Conservation (phyloP, 1,139 yeast genomes). For the Saccharomycopsis hybrid region DNA sequence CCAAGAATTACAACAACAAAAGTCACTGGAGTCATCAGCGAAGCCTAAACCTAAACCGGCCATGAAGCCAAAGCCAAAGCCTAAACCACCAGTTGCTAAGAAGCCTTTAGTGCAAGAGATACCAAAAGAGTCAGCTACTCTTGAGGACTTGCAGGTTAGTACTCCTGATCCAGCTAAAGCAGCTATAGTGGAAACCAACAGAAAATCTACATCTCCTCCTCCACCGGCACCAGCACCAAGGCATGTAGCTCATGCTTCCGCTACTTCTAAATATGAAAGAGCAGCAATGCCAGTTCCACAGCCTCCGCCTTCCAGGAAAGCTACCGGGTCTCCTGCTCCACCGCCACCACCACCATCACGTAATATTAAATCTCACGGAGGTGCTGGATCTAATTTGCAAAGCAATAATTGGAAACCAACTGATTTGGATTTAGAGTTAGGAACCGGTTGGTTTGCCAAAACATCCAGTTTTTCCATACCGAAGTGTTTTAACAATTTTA, state of each 20-base stretch:
- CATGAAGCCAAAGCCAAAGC: constrained; percentile 8
- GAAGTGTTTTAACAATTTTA: constrained; percentile 32
- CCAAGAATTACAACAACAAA: too few species aligned
- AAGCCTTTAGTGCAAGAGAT: constrained; percentile 4
- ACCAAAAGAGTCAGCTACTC: neutral
- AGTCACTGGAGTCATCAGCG: neutral
- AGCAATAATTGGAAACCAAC: constrained; percentile 37
- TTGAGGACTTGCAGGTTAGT: too few species aligned
- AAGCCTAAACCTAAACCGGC: constrained; percentile 7
- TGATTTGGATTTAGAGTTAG: constrained; percentile 36
- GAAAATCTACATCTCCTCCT: too few species aligned
- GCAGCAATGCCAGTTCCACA: neutral
- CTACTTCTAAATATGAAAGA: neutral
- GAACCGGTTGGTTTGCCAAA: constrained; percentile 41
- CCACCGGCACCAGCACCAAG: too few species aligned
- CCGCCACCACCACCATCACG: too few species aligned
- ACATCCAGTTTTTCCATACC: constrained; percentile 32
- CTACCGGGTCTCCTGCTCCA: too few species aligned
- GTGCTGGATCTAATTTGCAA: too few species aligned
- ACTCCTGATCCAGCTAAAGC: too few species aligned
- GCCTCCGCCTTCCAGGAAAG: neutral
- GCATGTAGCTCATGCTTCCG: too few species aligned
- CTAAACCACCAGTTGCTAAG: constrained; percentile 4
- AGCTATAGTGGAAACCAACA: too few species aligned
- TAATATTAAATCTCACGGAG: too few species aligned